phyloP scores from a whole-genome alignment of 2,329 filamentous ascomycete species.

The Ophiostoma perfectum region DNA sequence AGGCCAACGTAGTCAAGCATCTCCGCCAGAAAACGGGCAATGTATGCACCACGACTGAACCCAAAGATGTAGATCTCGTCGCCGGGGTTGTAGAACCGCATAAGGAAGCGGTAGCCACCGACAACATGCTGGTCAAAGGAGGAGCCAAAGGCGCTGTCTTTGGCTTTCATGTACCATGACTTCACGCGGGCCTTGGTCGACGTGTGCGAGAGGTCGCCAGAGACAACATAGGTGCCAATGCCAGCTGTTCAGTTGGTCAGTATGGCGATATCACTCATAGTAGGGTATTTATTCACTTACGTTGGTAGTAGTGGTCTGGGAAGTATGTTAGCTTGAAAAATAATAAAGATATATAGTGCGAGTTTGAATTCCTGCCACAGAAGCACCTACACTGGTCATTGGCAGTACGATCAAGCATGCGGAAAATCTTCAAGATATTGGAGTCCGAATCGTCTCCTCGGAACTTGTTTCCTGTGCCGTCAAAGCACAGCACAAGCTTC shows the following conservation, averaged over 20 bases:
- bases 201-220: constrained; percentile 54
- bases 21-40: constrained; percentile 70
- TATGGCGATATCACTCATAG: not conserved
- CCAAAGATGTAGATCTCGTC: constrained; percentile 68
- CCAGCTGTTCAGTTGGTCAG: constrained; percentile 42
- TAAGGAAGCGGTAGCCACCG: constrained; percentile 73
- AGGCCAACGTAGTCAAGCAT: constrained; percentile 82
- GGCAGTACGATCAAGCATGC: constrained; percentile 61
- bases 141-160: constrained; percentile 73
- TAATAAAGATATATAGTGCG: no score
- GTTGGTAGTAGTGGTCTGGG: not conserved
- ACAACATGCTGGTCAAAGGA: constrained; percentile 81
- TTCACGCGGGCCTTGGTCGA: constrained; percentile 51
- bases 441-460: constrained; percentile 58
- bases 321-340: not conserved
- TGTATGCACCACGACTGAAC: constrained; percentile 68
- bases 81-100: constrained; percentile 63
- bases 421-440: constrained; percentile 65
- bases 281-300: not conserved
- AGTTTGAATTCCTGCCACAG: not conserved
- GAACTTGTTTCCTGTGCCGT: constrained; percentile 60
- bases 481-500: constrained; percentile 58
- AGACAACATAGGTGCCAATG: constrained; percentile 67
- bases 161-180: constrained; percentile 66
- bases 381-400: constrained; percentile 49